Base-by-base conservation (phyloP, 495 filamentous ascomycete species). In the Penicillium egyptiacum region DNA sequence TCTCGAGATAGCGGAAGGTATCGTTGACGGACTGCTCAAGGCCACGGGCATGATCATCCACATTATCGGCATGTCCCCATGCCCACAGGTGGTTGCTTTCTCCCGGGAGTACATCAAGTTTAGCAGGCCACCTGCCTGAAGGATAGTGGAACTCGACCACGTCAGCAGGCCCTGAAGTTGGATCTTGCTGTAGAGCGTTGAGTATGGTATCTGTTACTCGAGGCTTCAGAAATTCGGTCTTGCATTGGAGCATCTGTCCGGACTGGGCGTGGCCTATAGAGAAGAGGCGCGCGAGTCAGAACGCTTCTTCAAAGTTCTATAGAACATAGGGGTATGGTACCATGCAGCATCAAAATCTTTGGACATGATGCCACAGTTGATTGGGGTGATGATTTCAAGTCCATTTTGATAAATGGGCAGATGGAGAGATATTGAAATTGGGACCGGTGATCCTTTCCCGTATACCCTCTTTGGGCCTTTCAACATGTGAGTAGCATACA, bases 161-260 rank as follows among this genome's bases (percentile, higher is more conserved):
- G 5, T 56, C 31, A 14, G 49, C 23, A 14, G 33, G 20, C 1
- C 0, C 9, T 16, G 26, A 35, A 14, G 3, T 19, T 39, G 44
- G 9, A 40, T 49, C 23, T 16, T 50, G 30, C 6, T 14, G 31
- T 26, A 50, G 10, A 16, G 30, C 30, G 5, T 50, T 50, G 30
- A 50, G 33, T 19, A 50, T 22, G 8, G 39, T 30, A 16, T 31
- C 7, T 10, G 8, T 40, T 20, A 50, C 37, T 8, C 12, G 28
- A 1, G 14, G 49, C 48, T 58, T 54, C 16, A 61, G 53, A 23
- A 57, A 61, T 19, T 43, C 31, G 20, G 54, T 61, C 45, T 61
- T 61, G 54, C 49, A 53, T 26, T 44, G 37, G 28, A 61, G 43
- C 25, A 50, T 49, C 8, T 57, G 53, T 17, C 53, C 49, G 7